Evolutionary conservation across 108 stramenopile species (phyloP).

Genomic region (Epithemia pelagica): DNA sequence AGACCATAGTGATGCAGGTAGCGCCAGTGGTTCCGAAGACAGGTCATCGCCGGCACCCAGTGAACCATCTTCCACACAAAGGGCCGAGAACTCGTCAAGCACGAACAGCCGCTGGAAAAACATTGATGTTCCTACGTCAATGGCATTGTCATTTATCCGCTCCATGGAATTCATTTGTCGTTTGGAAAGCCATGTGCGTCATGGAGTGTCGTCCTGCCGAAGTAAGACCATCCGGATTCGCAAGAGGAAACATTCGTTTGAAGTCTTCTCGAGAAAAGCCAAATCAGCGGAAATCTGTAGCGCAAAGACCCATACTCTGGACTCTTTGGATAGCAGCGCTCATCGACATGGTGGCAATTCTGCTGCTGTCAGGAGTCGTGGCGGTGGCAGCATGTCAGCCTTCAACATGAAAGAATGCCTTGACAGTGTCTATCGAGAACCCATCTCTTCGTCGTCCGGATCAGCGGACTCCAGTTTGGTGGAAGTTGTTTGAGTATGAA

Average conservation of each 20-base stretch:
- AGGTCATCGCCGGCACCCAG: background rate
- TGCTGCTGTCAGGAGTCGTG: background rate
- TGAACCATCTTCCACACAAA: background rate
- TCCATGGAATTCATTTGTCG: slow-evolving; percentile 19
- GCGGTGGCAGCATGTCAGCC: background rate
- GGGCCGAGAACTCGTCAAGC: too few relatives aligned
- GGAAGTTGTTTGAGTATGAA: background rate
- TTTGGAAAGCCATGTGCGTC: slow-evolving; percentile 30
- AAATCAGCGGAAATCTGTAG: background rate
- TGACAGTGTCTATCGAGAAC: background rate
- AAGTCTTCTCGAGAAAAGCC: background rate
- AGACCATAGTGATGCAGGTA: background rate
- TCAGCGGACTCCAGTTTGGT: background rate
- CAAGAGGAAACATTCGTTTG: background rate
- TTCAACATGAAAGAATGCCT: background rate
- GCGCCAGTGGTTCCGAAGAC: background rate
- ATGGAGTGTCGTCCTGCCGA: background rate
- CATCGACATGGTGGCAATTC: background rate
- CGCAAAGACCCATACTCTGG: background rate
- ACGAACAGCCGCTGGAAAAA: slow-evolving; percentile 13
- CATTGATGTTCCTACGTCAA: slow-evolving; percentile 10
- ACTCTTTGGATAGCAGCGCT: background rate
- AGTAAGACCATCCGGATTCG: background rate
- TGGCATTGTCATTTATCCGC: slow-evolving; percentile 21
- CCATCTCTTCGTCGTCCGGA: too few relatives aligned